Evolutionary conservation across 2,329 filamentous ascomycete genomes (phyloP), one percentile per base, ranked within the genome.

Genomic region (Cladosporium austrohemisphaericum): DNA sequence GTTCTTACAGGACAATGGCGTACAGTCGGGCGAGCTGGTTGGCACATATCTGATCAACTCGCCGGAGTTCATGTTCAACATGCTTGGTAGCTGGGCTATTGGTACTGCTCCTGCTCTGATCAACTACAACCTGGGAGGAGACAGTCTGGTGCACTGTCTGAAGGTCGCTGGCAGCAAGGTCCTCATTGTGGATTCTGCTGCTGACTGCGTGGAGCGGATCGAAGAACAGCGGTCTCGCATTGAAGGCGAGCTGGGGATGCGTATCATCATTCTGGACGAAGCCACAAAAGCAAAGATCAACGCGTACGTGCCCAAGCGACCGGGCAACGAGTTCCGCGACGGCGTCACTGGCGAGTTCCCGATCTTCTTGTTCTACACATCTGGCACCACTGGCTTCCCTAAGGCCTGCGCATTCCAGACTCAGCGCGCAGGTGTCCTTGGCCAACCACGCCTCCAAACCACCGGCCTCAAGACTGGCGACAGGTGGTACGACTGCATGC

Each of bases 401-500:
- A 91, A 91, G 65, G 86, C 81, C 1, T 84, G 82, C 57, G 65
- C 76, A 0, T 81, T 86, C 56, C 79, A 79, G 14, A 74, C 77
- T 7, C 66, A 71, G 2, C 72, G 76, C 36, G 61, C 76, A 5
- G 71, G 72, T 40, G 60, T 56, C 0, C 55, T 73, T 7, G 65
- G 69, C 2, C 57, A 58, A 10, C 57, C 69, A 1, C 68, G 73
- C 2, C 62, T 68, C 14, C 55, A 61, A 5, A 58, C 60, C 5
- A 63, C 69, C 36, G 66, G 62, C 14, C 59, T 75, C 10, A 59
- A 63, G 14, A 55, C 64, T 48, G 73, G 69, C 25, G 82, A 88
- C 62, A 72, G 83, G 20, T 88, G 83, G 77, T 90, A 89, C 61
- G 78, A 82, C 61, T 86, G 84, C 65, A 90, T 90, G 85, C 86